Evolutionary conservation across 2,329 filamentous ascomycete genomes (phyloP), one percentile per base, ranked within the genome.

Genomic region (Aspergillus tamarii): DNA sequence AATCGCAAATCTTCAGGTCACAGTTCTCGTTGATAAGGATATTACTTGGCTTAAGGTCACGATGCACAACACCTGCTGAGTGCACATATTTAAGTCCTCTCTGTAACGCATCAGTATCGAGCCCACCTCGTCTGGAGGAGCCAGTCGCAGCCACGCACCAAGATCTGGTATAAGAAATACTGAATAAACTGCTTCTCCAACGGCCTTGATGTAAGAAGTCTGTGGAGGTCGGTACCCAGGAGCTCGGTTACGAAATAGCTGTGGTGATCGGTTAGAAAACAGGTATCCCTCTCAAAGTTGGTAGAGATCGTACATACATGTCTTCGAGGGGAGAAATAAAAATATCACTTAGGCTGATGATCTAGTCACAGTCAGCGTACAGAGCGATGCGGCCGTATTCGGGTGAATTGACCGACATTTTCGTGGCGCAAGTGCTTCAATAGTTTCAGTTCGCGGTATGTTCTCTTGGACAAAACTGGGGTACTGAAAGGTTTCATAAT

Each of bases 401-500:
- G 54, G 48, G 50, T 58, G 30, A 39, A 34, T 48, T 36, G 64
- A 78, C 84, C 67, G 80, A 97, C 94, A 83, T 99, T 99, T 83
- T 99, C 95, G 80, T 99, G 95, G 77, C 90, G 90, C 66, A 99
- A 84, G 77, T 99, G 95, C 85, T 98, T 99, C 75, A 99, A 85
- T 67, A 99, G 87, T 85, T 98, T 99, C 77, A 99, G 84, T 81
- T 99, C 95, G 76, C 95, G 90, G 80, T 99, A 99, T 70, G 95
- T 99, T 77, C 95, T 88, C 85, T 99, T 99, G 64, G 95, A 95
- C 55, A 99, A 86, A 64, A 99, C 95, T 1, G 95, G 94, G n/a
- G 95, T 99, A 85, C 94, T 97, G 83, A 99, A 99, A 11, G 95
- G 95, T 85, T 98, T 99, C 94, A 99, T 98, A 77, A 99, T 99